Evolutionary conservation across 2,329 filamentous ascomycete species (phyloP), one percentile per base, ranked within the genome.

Genomic region (Penicillium hordei): DNA sequence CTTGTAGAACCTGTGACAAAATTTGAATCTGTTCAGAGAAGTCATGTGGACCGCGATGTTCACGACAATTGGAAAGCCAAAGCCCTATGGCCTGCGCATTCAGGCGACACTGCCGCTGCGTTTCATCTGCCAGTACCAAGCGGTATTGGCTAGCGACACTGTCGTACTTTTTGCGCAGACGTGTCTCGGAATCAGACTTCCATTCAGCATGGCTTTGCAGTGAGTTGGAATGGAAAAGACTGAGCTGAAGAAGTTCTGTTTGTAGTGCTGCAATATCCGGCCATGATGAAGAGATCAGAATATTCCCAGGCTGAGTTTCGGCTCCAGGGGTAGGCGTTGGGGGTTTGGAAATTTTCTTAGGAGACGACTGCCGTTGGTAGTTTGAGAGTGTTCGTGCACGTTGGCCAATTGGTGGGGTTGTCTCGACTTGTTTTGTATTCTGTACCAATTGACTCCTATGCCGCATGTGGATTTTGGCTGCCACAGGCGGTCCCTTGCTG

Each of bases 201-300:
- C 72, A 75, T 43, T 72, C 67, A 3, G 62, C 55, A 19, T 71
- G 64, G 21, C 63, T 62, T 40, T 69, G 69, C 21, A 71, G 52
- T 8, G 64, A 68, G 5, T 68, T 66, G 8, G 70, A 68, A 60
- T 77, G 72, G 7, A 79, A 65, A 5, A 79, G 68, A 52, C 70
- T 72, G 17, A 80, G 60, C 54, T 80, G 78, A 25, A 80, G 66
- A 13, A 80, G 65, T 57, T 80, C 78, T 0, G 74, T 77, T 55
- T 77, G 74, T 33, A 79, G 50, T 13, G 71, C 69, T 15, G 70
- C 62, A 51, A 75, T 65, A 31, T 78, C 74, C 21, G 73, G 70
- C 63, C 69, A 70, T 9, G 70, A 66, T 7, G 70, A 64, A 19
- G 70, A 65, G 19, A 71, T 65, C 50, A 70, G 60, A 5, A 64